Conservation (phyloP, 352 stramenopile genomes). For the Phytopythium boreale region DNA sequence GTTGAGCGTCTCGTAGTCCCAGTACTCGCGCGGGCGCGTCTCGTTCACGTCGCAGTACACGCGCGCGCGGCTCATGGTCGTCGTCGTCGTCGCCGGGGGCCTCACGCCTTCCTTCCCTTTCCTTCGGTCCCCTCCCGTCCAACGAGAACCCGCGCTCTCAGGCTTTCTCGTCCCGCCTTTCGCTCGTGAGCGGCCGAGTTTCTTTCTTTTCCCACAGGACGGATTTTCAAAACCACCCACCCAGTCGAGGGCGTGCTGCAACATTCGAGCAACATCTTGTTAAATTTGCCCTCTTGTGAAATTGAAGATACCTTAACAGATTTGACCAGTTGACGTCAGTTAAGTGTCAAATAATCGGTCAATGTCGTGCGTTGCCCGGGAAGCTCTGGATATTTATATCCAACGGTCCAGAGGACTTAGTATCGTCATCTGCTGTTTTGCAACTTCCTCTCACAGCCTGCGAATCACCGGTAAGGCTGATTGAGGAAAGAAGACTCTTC, state of each 20-base stretch:
- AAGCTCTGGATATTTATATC: too few relatives aligned
- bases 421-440: too few relatives aligned
- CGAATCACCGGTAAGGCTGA: too few relatives aligned
- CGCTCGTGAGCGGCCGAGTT: constrained; percentile 7
- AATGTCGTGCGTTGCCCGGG: too few relatives aligned
- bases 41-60: constrained; percentile 96
- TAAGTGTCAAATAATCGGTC: too few relatives aligned
- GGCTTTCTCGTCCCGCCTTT: constrained; percentile 9
- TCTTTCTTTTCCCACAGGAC: constrained; percentile 14
- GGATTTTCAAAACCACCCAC: constrained; percentile 12
- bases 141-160: constrained; percentile 7
- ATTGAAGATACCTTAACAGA: background rate
- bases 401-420: too few relatives aligned
- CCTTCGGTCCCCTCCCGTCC: background rate
- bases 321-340: too few relatives aligned
- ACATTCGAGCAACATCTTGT: background rate
- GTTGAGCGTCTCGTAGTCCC: constrained; percentile 99
- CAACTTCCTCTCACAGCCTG: too few relatives aligned
- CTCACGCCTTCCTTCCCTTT: constrained; percentile 5
- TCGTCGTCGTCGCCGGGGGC: background rate
- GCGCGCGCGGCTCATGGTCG: constrained; percentile 62
- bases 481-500: too few relatives aligned
- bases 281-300: background rate
- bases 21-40: constrained; percentile 97
- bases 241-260: background rate